Evolutionary conservation across 2,329 filamentous ascomycete genomes (phyloP), one percentile per base, ranked within the genome.

Genomic region (Nakataea oryzae): DNA sequence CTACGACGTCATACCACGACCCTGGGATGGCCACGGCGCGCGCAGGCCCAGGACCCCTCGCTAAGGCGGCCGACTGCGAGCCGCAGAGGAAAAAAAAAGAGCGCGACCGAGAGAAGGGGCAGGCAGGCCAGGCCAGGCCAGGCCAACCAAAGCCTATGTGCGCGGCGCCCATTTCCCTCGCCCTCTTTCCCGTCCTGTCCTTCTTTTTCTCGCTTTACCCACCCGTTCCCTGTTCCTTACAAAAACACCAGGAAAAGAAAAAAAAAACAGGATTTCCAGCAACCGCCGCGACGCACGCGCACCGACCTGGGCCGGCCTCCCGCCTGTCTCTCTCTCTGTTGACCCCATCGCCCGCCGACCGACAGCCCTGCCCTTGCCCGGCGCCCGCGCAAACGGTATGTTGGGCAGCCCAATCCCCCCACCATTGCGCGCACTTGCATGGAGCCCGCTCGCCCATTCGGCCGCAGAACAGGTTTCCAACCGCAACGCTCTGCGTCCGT

Each of bases 1-100:
- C 28, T 54, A 61, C 59, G 55, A 61, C 59, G 59, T 61, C 59
- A 61, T 61, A 55, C 30, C 30, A 54, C 54, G 21, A 26, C 30
- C 59, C 54, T 55, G 54, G 59, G 59, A 28, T 50, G 30, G 14
- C 21, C 26, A 58, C 29, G 28, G 57, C 57, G 14, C 29, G 14
- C 34, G 17, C 29, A 58, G 57, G 34, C 26, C 26, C 41, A 32
- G 34, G 27, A 30, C 50, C 50, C 47, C 50, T 55, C 50, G 41
- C 59, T 55, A 55, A 55, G 34, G 34, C 30, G 13, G 34, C 30
- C 30, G 13, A 29, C 54, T 56, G 54, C 14, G 34, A 28, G 34
- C 58, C 34, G 58, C 58, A 26, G 12, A 41, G 30, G 28, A 12
- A 24, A 41, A 24, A 24, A 59, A 59, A 34, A 41, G 4, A n/a